Evolutionary conservation across 768 basidiomycete genomes (phyloP).

Genomic region (Pleurotus sapidus): DNA sequence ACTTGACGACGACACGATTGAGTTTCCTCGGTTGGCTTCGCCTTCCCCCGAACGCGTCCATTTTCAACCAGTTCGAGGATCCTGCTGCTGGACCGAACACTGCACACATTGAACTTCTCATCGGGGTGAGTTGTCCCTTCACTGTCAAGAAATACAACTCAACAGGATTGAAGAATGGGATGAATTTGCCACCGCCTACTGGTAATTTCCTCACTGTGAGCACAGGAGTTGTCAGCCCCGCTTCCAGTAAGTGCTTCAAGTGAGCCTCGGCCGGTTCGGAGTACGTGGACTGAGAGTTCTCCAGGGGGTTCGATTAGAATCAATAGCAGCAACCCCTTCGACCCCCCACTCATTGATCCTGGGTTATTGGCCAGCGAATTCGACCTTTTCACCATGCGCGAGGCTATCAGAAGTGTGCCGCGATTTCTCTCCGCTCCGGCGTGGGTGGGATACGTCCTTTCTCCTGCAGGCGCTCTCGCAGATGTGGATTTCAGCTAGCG

Average conservation of each 20-base stretch:
- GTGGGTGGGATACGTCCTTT: conserved; percentile 25
- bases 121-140: conserved; percentile 19
- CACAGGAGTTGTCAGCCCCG: background rate
- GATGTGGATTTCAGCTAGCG: conserved; percentile 20
- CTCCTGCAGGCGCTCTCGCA: conserved; percentile 15
- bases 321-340: conserved; percentile 23
- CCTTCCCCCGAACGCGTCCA: conserved; percentile 22
- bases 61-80: conserved; percentile 27
- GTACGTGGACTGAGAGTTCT: too few species aligned
- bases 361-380: conserved; percentile 15
- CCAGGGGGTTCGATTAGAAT: conserved; percentile 24
- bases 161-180: background rate
- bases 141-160: background rate
- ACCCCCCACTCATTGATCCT: conserved; percentile 24
- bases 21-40: conserved; percentile 17
- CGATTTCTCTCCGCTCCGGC: conserved; percentile 22
- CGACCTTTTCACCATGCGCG: conserved; percentile 23
- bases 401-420: conserved; percentile 20
- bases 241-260: background rate
- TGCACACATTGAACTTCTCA: conserved; percentile 31
- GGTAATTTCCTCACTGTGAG: conserved; percentile 7
- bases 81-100: conserved; percentile 32
- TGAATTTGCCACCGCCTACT: conserved; percentile 8
- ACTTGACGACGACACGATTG: conserved; percentile 6
- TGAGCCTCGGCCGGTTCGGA: too few species aligned